Evolutionary conservation across 768 basidiomycete species (phyloP), one percentile per base, ranked within the genome.

Genomic region (Cubamyces sp.): DNA sequence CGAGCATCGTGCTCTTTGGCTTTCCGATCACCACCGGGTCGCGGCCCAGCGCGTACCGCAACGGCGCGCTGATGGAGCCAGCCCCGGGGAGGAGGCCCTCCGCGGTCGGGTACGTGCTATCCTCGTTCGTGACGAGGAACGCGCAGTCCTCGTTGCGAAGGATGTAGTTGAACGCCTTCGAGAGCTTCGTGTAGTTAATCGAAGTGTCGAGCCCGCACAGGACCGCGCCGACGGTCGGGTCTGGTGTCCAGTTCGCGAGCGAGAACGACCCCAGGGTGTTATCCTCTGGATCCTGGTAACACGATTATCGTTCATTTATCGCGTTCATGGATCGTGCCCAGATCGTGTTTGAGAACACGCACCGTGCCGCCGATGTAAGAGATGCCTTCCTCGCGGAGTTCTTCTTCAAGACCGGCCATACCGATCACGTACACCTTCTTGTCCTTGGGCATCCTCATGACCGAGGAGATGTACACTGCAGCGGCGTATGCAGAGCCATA

Each of bases 341-440:
- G 3, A 48, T 51, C 16, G 43, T 49, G 60, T 52, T n/a, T n/a
- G 61, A 34, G 43, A 46, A 18, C 9, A 71, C 88, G 69, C 71
- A 95, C 96, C 53, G 92, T 92, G 66, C 96, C 96, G 40, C 97
- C 96, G 52, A 86, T 74, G 72, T 84, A 86, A 16, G 81, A 70
- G 60, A 98, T 82, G 18, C 94, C 96, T 70, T 98, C 96, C 42
- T 88, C 85, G n/a, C 78, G 81, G 62, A 99, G 79, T 75, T 99
- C 96, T 68, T 98, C 92, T 75, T 98, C 96, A 30, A 99, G 75
- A 0, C 96, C 97, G 34, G 79, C 74, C 86, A 92, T 90, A 12
- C 96, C 96, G 63, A 99, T 90, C 16, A 98, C 95, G 76, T 95
- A 99, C 15, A 95, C 96, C 74, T 91, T 93, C 79, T 98, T 94